These are phyloP conservation scores for Tetrahymena borealis DNA, from an alignment of 73 alveolate genomes.

Conservation along the genomic window DNA sequence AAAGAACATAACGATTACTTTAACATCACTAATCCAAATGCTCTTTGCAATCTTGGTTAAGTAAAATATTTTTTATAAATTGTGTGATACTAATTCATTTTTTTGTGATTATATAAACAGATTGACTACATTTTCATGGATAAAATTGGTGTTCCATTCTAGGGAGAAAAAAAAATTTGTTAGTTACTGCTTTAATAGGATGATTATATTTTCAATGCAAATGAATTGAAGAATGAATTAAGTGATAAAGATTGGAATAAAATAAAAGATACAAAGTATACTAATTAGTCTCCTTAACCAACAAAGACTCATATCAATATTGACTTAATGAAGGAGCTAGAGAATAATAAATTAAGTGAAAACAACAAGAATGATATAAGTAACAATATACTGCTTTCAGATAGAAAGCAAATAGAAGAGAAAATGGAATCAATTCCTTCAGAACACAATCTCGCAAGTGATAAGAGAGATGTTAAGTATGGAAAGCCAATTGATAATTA, in stretches of 20 bases:
- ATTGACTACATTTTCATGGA: constrained; percentile 36
- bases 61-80: neutral
- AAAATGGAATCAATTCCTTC: neutral
- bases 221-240: neutral
- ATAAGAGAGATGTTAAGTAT: neutral
- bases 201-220: neutral
- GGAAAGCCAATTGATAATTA: neutral
- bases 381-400: neutral
- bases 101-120: neutral
- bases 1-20: neutral
- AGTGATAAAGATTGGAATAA: neutral
- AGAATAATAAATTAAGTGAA: neutral
- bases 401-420: neutral
- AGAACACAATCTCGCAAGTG: neutral
- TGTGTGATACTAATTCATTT: no score
- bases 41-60: constrained; percentile 23
- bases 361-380: neutral
- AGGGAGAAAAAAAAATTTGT: neutral
- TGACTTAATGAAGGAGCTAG: neutral
- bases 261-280: neutral
- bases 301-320: neutral
- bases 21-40: neutral
- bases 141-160: constrained; percentile 16
- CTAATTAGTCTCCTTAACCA: neutral
- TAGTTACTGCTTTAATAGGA: neutral